phyloP scores from a whole-genome alignment of 2,329 filamentous ascomycete species.

The Tolypocladium inflatum region DNA sequence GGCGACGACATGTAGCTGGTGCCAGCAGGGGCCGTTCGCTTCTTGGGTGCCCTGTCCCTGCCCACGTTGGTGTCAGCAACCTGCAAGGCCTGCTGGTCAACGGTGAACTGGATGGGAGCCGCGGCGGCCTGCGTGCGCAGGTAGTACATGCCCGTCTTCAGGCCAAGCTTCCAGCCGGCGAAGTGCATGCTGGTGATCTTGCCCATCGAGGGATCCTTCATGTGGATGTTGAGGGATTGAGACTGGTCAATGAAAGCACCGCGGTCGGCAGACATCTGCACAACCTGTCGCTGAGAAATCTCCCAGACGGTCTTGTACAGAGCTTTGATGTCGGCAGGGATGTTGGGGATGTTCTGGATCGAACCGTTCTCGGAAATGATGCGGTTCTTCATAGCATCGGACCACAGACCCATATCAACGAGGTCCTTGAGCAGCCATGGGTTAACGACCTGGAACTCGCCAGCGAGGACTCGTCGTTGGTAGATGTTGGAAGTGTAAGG shows the following conservation, averaged over 20 bases:
- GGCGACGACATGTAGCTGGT: conserved; percentile 46
- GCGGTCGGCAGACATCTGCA: conserved; percentile 97
- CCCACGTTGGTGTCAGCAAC: conserved; percentile 73
- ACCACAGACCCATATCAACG: conserved; percentile 96
- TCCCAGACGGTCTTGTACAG: conserved; percentile 99
- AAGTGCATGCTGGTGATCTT: conserved; percentile 99
- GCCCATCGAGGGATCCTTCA: conserved; percentile 98
- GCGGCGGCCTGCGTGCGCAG: conserved; percentile 95
- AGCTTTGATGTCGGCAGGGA: conserved; percentile 88
- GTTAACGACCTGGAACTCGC: conserved; percentile 99
- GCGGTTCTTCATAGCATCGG: conserved; percentile 99
- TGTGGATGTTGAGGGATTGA: conserved; percentile 98
- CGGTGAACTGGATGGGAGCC: conserved; percentile 96
- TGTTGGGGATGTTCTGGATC: conserved; percentile 94
- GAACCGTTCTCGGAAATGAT: conserved; percentile 97
- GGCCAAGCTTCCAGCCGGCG: conserved; percentile 94
- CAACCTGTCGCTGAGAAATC: conserved; percentile 88
- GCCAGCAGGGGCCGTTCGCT: conserved; percentile 52
- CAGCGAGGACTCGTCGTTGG: conserved; percentile 92
- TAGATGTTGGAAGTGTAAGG: conserved; percentile 99
- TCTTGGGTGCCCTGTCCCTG: conserved; percentile 56
- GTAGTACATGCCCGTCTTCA: conserved; percentile 99
- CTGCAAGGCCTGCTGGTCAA: conserved; percentile 91
- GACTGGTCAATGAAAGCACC: conserved; percentile 99
- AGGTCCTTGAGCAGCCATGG: conserved; percentile 97